Base-by-base conservation (phyloP, 345 rosid species). In the Rhodamnia argentea region DNA sequence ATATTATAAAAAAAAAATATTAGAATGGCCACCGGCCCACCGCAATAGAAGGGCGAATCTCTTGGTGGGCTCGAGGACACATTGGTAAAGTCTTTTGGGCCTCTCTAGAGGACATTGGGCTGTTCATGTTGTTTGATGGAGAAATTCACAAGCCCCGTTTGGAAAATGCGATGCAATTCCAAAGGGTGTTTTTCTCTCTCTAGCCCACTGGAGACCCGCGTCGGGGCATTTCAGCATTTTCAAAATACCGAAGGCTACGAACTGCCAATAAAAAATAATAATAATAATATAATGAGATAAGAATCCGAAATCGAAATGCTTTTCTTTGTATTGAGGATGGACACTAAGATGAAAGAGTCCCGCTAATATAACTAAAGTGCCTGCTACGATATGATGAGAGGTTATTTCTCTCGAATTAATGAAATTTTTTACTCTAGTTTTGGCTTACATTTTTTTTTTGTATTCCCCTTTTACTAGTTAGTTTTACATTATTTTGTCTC, bases 241-340 rank as follows among this genome's bases (percentile, higher is more conserved):
- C 9, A 7, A 4, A n/a, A 0, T 15, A n/a, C 37, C 18, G 0
- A 10, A 60, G 37, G 10, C 37, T n/a, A n/a, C n/a, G n/a, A n/a
- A n/a, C n/a, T n/a, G n/a, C n/a, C n/a, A n/a, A n/a, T n/a, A n/a
- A n/a, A n/a, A n/a, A n/a, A n/a, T n/a, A n/a, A n/a, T n/a, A n/a
- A n/a, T n/a, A n/a, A n/a, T n/a, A n/a, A n/a, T n/a, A n/a, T n/a
- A n/a, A n/a, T n/a, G n/a, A n/a, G n/a, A n/a, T n/a, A n/a, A n/a
- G n/a, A n/a, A n/a, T n/a, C n/a, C n/a, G n/a, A n/a, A n/a, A n/a
- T n/a, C n/a, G n/a, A n/a, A n/a, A n/a, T n/a, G n/a, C n/a, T n/a
- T n/a, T n/a, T n/a, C n/a, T n/a, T n/a, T n/a, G n/a, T n/a, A n/a
- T n/a, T n/a, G n/a, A n/a, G n/a, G n/a, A n/a, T n/a, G n/a, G n/a